These are phyloP conservation scores for Bombardia bombarda DNA, from an alignment of 495 filamentous ascomycete genomes.

Conservation along the genomic window DNA sequence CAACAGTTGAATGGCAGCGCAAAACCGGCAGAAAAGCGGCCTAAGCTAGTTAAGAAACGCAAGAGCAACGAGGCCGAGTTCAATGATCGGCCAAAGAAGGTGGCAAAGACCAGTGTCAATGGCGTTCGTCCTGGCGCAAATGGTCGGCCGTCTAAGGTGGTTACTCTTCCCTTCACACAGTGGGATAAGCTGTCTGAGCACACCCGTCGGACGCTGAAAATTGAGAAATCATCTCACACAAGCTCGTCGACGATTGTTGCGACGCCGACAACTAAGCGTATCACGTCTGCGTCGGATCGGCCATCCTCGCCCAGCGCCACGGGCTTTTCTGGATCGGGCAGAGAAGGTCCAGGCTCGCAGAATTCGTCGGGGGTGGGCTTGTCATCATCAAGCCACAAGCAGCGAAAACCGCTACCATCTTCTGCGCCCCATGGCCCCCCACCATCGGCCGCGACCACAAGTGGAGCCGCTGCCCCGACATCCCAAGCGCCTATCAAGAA, in stretches of 20 bases:
- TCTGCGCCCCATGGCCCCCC: conserved; percentile 10
- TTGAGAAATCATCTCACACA: not conserved
- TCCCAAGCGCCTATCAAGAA: not conserved
- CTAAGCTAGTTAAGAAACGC: conserved; percentile 23
- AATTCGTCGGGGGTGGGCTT: not conserved
- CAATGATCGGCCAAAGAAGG: conserved; percentile 28
- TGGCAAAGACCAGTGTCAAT: conserved; percentile 23
- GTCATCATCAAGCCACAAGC: conserved; percentile 8
- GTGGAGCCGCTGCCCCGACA: not conserved
- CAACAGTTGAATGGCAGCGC: conserved; percentile 4
- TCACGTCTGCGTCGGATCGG: not conserved
- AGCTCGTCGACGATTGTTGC: conserved; percentile 11
- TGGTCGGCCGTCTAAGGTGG: conserved; percentile 12
- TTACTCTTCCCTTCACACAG: conserved; percentile 12
- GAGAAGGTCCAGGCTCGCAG: not conserved
- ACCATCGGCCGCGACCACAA: not conserved
- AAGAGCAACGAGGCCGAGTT: conserved; percentile 24
- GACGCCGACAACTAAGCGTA: conserved; percentile 9
- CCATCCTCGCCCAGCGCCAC: not conserved
- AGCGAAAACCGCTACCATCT: conserved; percentile 33
- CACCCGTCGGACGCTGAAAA: conserved; percentile 1
- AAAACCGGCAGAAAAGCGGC: conserved; percentile 10
- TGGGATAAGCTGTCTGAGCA: conserved; percentile 12
- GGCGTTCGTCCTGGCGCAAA: conserved; percentile 8
- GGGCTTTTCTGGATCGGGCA: not conserved